These are phyloP conservation scores for Pyrus pyrifolia DNA, from an alignment of 306 rosid genomes.

Conservation along the genomic window DNA sequence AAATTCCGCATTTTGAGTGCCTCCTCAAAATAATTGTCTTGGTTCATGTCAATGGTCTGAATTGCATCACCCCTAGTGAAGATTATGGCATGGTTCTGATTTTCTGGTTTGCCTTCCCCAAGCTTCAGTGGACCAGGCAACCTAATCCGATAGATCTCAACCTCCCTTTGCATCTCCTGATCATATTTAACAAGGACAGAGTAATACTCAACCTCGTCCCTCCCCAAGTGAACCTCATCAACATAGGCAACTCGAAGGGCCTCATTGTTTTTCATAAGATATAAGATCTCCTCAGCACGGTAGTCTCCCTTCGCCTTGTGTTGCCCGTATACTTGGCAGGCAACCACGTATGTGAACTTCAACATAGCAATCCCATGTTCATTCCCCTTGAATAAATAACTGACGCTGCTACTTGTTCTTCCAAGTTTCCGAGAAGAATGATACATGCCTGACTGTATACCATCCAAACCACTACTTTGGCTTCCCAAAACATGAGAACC, in stretches of 20 bases:
- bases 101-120: conserved; percentile 97
- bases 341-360: conserved; percentile 86
- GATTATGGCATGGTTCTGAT: conserved; percentile 92
- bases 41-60: conserved; percentile 97
- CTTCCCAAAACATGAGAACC: conserved; percentile 45
- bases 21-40: conserved; percentile 92
- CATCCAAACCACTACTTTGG: conserved; percentile 30
- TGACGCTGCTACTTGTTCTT: conserved; percentile 45
- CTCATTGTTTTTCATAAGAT: conserved; percentile 78
- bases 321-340: conserved; percentile 83
- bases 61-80: conserved; percentile 92
- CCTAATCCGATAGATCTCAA: conserved; percentile 74
- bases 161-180: conserved; percentile 64
- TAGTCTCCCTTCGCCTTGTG: conserved; percentile 62
- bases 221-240: conserved; percentile 59
- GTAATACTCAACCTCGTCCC: conserved; percentile 68
- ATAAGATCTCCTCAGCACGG: conserved; percentile 81
- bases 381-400: conserved; percentile 51
- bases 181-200: conserved; percentile 93
- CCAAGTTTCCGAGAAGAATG: conserved; percentile 36
- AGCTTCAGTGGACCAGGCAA: conserved; percentile 90
- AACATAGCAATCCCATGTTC: conserved; percentile 74
- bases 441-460: conserved; percentile 28
- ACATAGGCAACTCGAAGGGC: conserved; percentile 95
- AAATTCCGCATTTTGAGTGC: conserved; percentile 95